Conservation (phyloP, 108 stramenopile genomes). For the Craspedostauros australis region DNA sequence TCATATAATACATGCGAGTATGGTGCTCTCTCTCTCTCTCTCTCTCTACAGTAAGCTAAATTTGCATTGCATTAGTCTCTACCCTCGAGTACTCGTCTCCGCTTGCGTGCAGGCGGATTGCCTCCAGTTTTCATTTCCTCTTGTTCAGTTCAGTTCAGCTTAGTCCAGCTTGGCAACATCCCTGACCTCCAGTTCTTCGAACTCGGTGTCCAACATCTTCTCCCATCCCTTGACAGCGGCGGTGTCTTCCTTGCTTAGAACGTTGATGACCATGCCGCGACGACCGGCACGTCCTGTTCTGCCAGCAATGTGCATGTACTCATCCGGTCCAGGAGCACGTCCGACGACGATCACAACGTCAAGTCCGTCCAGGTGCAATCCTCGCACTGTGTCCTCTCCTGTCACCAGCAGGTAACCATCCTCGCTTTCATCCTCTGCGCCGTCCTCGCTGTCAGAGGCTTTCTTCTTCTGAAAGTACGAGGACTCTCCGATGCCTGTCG, state of each 20-base stretch:
- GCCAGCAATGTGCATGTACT: conserved; percentile 95
- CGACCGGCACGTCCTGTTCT: conserved; percentile 85
- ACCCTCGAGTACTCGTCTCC: no score
- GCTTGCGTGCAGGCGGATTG: no score
- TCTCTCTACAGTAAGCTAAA: no score
- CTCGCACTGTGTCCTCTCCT: conserved; percentile 88
- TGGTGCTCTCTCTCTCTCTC: no score
- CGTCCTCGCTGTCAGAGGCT: background rate
- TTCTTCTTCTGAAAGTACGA: conserved; percentile 4
- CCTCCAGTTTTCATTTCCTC: no score
- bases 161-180: conserved; percentile 1
- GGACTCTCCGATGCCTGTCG: conserved; percentile 65
- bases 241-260: conserved; percentile 64
- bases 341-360: conserved; percentile 83
- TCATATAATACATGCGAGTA: no score
- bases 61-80: no score
- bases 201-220: conserved; percentile 60
- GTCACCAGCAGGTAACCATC: conserved; percentile 77
- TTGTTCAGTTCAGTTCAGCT: background rate
- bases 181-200: conserved; percentile 1
- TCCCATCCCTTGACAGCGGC: conserved; percentile 65
- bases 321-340: conserved; percentile 80
- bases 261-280: conserved; percentile 65
- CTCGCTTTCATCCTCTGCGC: conserved; percentile 5
- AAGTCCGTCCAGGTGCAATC: conserved; percentile 84